These are phyloP conservation scores for Calonectria hongkongensis DNA, from an alignment of 2,329 filamentous ascomycete genomes.

Conservation along the genomic window DNA sequence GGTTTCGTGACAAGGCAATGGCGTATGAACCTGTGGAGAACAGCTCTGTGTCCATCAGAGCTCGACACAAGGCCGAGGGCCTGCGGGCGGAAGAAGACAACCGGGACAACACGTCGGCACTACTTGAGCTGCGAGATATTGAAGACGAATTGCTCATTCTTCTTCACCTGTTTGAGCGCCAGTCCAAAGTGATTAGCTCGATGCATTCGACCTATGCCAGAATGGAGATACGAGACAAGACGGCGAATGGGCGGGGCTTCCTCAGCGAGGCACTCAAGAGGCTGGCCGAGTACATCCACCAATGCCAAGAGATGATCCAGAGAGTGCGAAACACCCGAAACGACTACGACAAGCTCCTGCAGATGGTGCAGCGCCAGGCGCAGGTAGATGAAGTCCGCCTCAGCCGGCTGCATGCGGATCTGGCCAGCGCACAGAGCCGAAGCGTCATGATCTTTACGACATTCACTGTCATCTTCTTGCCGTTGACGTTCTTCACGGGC, in stretches of 20 bases:
- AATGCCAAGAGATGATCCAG: constrained; percentile 74
- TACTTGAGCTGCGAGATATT: constrained; percentile 78
- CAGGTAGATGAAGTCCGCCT: constrained; percentile 80
- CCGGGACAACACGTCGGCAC: constrained; percentile 76
- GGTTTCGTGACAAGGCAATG: constrained; percentile 68
- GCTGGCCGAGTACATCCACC: constrained; percentile 73
- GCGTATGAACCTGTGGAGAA: constrained; percentile 64
- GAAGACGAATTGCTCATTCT: constrained; percentile 78
- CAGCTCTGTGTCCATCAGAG: constrained; percentile 62
- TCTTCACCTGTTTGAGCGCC: constrained; percentile 74
- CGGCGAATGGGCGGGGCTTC: constrained; percentile 69
- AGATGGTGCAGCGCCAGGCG: constrained; percentile 80
- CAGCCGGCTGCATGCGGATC: constrained; percentile 77
- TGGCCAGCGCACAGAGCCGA: constrained; percentile 76
- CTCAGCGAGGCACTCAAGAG: constrained; percentile 71
- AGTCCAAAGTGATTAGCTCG: constrained; percentile 68
- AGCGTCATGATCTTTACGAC: constrained; percentile 81
- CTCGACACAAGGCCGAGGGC: constrained; percentile 62
- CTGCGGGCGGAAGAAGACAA: constrained; percentile 73
- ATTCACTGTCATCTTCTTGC: constrained; percentile 78
- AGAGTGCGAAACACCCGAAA: constrained; percentile 75
- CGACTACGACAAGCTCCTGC: constrained; percentile 79
- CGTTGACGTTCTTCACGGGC: constrained; percentile 79
- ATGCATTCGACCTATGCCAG: constrained; percentile 68
- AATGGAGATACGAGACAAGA: constrained; percentile 63